phyloP scores from a whole-genome alignment of 768 basidiomycete genomes.

The Trametopsis cervina region DNA sequence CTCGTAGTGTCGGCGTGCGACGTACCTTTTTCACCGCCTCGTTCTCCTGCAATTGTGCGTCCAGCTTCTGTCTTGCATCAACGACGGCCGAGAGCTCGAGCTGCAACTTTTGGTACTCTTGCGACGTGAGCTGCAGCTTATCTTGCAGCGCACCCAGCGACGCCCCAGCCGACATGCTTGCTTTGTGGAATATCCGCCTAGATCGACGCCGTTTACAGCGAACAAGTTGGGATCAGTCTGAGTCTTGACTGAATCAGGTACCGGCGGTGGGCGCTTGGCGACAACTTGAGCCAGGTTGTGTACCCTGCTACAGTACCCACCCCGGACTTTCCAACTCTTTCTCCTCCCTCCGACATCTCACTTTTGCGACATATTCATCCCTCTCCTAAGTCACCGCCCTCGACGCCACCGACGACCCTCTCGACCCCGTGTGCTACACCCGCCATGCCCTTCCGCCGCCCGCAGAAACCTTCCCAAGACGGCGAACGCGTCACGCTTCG shows the following conservation, averaged over 20 bases:
- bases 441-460: neutral
- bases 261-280: too few species aligned
- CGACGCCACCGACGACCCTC: too few species aligned
- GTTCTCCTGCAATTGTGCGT: conserved; percentile 87
- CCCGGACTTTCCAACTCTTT: neutral
- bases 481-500: neutral
- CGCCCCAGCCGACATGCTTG: neutral
- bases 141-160: conserved; percentile 29
- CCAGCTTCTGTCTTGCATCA: conserved; percentile 80
- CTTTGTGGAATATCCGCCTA: too few species aligned
- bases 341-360: neutral
- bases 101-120: conserved; percentile 80
- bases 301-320: too few species aligned
- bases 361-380: neutral
- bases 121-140: conserved; percentile 59
- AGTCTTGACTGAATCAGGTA: too few species aligned
- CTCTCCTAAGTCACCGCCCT: too few species aligned
- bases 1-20: neutral
- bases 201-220: too few species aligned
- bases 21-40: conserved; percentile 84
- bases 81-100: conserved; percentile 63
- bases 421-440: neutral
- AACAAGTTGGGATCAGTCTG: too few species aligned
- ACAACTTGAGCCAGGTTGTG: too few species aligned
- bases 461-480: neutral